phyloP scores from a whole-genome alignment of 768 basidiomycete species.

The Suillus subaureus region DNA sequence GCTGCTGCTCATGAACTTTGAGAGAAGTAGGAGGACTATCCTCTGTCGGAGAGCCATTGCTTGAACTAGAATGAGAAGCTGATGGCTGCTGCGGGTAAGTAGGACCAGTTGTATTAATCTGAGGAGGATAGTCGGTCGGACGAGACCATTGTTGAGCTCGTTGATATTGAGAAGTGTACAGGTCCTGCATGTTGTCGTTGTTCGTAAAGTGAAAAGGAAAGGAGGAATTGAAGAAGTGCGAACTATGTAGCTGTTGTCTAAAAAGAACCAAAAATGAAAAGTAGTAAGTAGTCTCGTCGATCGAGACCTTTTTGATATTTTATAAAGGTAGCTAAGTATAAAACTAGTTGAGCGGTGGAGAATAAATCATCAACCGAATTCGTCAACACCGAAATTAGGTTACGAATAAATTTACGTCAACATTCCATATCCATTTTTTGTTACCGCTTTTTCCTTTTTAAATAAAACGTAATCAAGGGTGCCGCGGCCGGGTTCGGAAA shows the following conservation, averaged over 20 bases:
- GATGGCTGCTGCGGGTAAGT: constrained; percentile 35
- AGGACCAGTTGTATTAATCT: constrained; percentile 36
- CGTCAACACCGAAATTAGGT: constrained; percentile 38
- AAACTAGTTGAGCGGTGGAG: constrained; percentile 38
- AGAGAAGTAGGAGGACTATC: constrained; percentile 46
- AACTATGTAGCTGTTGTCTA: constrained; percentile 30
- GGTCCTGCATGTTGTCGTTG: constrained; percentile 46
- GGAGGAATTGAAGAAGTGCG: constrained; percentile 34
- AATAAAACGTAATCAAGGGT: constrained; percentile 38
- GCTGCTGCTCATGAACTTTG: constrained; percentile 42
- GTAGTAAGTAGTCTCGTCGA: constrained; percentile 32
- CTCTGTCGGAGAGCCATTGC: constrained; percentile 46
- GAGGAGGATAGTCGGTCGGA: constrained; percentile 37
- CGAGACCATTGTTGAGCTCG: constrained; percentile 46
- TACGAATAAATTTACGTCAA: constrained; percentile 30
- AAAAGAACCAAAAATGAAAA: constrained; percentile 24
- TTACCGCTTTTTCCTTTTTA: constrained; percentile 30
- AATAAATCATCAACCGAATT: constrained; percentile 23
- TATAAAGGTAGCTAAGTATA: constrained; percentile 37
- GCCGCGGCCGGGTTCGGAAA: constrained; percentile 43
- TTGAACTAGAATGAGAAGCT: constrained; percentile 39
- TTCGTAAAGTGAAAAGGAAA: constrained; percentile 34
- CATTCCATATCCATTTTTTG: constrained; percentile 31
- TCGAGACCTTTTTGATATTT: constrained; percentile 23
- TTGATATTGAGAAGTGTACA: constrained; percentile 44